Base-by-base conservation (phyloP, 257 asterid genomes). In the Solanum sejunctum region DNA sequence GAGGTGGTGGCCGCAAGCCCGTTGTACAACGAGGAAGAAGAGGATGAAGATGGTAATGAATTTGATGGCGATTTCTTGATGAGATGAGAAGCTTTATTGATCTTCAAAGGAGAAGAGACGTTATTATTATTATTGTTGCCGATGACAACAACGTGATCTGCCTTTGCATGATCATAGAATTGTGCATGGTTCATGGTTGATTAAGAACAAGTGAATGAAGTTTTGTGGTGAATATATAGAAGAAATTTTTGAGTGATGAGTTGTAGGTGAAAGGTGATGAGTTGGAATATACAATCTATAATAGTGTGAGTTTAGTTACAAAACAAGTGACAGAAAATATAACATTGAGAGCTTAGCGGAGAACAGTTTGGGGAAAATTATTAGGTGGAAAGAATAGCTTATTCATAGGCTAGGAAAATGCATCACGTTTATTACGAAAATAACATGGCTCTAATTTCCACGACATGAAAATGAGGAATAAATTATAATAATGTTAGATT, bases 91-190 rank as follows among this genome's bases (percentile, higher is more conserved):
- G 39, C 71, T 57, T 83, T 86, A 10, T 75, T 70, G 43, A 89
- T 77, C 84, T 67, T 89, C 79, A 89, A 83, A 32, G 92, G 86
- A 51, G 88, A 83, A 26, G 28, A 78, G 3, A 52, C 9, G 5
- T 58, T 81, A 10, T 81, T 81, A 1, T 69, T 69, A 1, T 55
- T 17, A 10, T 66, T 63, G 4, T 23, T 61, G 69, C 17, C 23
- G 16, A n/a, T n/a, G 81, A 73, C 9, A 7, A 75, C 15, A 16
- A 21, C 63, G 2, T 51, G 26, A 77, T 77, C 43, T 8, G 23
- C 9, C 47, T 78, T 78, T 78, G 64, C 12, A 23, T 75, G 81
- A 49, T 49, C 43, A 21, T 75, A 23, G 81, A 49, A 75, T 47
- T 75, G 81, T 78, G 83, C 26, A 16, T 52, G 83, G 83, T 54